These are phyloP conservation scores for Aureobasidium sp. DNA, from an alignment of 2,329 filamentous ascomycete genomes.

Conservation along the genomic window DNA sequence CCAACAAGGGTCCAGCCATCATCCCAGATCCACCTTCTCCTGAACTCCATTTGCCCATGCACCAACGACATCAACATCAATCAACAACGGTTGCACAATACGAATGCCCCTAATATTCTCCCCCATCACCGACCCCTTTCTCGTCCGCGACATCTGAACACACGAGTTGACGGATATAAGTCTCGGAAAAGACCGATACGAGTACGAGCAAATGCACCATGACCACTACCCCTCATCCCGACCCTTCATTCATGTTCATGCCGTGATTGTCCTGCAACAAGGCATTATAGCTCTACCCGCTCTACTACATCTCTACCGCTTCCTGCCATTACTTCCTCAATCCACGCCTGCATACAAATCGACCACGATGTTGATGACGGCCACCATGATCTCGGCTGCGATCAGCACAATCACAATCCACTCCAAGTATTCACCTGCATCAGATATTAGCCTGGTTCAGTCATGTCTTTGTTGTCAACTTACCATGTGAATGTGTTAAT, in stretches of 20 bases:
- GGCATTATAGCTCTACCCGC: neutral
- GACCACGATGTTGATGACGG: slow-evolving; percentile 84
- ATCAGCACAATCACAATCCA: slow-evolving; percentile 83
- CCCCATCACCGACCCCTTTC: neutral
- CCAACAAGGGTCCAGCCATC: neutral
- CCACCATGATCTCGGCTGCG: slow-evolving; percentile 84
- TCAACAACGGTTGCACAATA: neutral
- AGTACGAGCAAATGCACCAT: neutral
- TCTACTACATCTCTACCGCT: neutral
- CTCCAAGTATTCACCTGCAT: slow-evolving; percentile 41
- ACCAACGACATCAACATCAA: neutral
- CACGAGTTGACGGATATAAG: neutral
- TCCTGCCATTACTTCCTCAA: slow-evolving; percentile 11
- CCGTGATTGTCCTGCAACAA: slow-evolving; percentile 8
- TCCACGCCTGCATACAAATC: slow-evolving; percentile 66
- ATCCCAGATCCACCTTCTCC: neutral
- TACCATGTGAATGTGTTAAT: slow-evolving; percentile 84
- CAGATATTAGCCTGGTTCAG: slow-evolving; percentile 46
- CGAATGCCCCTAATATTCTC: neutral
- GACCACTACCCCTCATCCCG: neutral
- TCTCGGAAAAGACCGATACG: neutral
- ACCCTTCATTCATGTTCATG: neutral
- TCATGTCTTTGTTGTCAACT: slow-evolving; percentile 50
- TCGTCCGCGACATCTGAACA: neutral
- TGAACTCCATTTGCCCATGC: neutral